A percentile compares a stretch with the other conserved stretches of the same genome.
These are phyloP conservation scores for Arthrobotrys conoides DNA, from an alignment of 2,329 filamentous ascomycete genomes.

Conservation along the genomic window DNA sequence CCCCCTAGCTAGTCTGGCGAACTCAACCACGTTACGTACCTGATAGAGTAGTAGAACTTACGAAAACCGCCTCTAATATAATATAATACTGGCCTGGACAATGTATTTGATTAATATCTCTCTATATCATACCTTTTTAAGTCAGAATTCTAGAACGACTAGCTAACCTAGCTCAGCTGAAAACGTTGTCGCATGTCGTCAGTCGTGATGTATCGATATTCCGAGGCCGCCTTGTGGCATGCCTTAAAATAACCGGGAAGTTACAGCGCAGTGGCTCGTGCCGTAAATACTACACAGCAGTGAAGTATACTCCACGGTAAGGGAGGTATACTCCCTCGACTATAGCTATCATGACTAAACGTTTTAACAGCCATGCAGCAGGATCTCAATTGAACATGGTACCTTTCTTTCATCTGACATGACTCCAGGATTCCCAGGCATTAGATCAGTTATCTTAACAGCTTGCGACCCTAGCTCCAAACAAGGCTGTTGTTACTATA, in stretches of 20 bases:
- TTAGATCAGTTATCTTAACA: conserved; percentile 4
- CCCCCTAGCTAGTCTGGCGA: too few species aligned
- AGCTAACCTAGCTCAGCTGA: not conserved
- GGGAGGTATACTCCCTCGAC: not conserved
- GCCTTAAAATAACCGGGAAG: conserved; percentile 39
- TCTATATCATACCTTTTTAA: not conserved
- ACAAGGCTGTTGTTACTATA: not conserved
- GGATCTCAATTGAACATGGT: conserved; percentile 14
- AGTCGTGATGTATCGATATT: conserved; percentile 37
- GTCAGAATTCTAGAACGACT: too few species aligned
- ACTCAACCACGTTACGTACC: too few species aligned
- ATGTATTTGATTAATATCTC: not conserved
- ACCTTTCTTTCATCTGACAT: conserved; percentile 17
- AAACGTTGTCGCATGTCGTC: not conserved
- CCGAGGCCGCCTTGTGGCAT: conserved; percentile 54
- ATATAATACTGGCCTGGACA: too few species aligned
- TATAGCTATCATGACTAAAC: not conserved
- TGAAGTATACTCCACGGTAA: too few species aligned
- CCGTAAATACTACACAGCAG: too few species aligned
- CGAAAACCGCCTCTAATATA: too few species aligned
- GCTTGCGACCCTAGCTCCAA: conserved; percentile 12
- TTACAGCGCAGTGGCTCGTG: not conserved
- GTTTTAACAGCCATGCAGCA: conserved; percentile 24
- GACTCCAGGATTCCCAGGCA: conserved; percentile 33
- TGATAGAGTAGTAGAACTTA: too few species aligned